These are phyloP conservation scores for Cephaloascus fragrans DNA, from an alignment of 805 yeast species.

Conservation along the genomic window DNA sequence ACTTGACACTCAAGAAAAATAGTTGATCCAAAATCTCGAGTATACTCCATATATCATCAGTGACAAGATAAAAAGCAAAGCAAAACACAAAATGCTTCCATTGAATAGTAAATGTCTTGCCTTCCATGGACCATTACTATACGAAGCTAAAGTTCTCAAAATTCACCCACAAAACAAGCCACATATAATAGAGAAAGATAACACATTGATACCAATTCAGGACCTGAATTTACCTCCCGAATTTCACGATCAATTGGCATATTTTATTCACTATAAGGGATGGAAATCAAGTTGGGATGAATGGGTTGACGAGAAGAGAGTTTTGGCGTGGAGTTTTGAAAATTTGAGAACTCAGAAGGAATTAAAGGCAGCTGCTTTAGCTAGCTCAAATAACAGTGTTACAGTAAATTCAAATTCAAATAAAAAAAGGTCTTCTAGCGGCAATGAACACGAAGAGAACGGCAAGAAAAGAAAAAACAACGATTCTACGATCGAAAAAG, in stretches of 20 bases:
- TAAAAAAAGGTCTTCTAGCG: slow-evolving; percentile 2
- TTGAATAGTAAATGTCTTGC: slow-evolving; percentile 45
- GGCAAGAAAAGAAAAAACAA: background rate
- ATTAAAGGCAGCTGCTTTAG: slow-evolving; percentile 38
- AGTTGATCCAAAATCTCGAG: too few relatives aligned
- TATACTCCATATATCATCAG: too few relatives aligned
- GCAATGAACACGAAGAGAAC: background rate
- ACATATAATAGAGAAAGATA: slow-evolving; percentile 29
- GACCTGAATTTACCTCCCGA: slow-evolving; percentile 13
- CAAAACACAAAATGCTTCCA: background rate
- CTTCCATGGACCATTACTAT: slow-evolving; percentile 83
- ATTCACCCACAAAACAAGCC: slow-evolving; percentile 45
- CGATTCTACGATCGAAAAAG: slow-evolving; percentile 7
- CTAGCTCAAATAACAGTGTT: slow-evolving; percentile 3
- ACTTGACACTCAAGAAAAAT: too few relatives aligned
- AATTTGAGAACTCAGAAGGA: slow-evolving; percentile 56
- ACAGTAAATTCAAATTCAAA: too few relatives aligned
- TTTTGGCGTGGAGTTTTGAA: slow-evolving; percentile 60
- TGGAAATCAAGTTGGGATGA: slow-evolving; percentile 98
- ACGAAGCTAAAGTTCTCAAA: slow-evolving; percentile 75
- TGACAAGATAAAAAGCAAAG: too few relatives aligned
- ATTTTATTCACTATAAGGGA: slow-evolving; percentile 82
- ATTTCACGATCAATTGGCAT: slow-evolving; percentile 26
- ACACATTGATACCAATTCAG: slow-evolving; percentile 10
- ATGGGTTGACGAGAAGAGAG: slow-evolving; percentile 72